These are phyloP conservation scores for Fusarium oligoseptatum DNA, from an alignment of 2,329 filamentous ascomycete genomes.

Conservation along the genomic window DNA sequence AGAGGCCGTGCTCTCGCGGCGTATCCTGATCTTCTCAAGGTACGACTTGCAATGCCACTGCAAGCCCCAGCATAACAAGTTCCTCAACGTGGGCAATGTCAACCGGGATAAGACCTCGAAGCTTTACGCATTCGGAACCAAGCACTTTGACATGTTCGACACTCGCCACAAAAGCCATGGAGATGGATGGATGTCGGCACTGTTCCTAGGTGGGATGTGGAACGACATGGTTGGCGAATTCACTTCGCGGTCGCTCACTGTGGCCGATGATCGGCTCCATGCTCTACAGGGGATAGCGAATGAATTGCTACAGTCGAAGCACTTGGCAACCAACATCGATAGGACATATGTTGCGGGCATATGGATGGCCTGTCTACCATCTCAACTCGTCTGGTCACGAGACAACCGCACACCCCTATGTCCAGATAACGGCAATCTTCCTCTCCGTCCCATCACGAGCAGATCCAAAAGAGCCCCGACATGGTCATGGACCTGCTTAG, in stretches of 20 bases:
- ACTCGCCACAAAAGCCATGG: neutral
- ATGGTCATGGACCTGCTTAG: neutral
- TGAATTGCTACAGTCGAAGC: neutral
- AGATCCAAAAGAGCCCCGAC: neutral
- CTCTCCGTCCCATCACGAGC: neutral
- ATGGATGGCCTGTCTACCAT: slow-evolving; percentile 5
- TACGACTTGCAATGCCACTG: slow-evolving; percentile 3
- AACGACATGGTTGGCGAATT: neutral
- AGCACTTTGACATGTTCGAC: neutral
- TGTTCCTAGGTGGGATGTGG: neutral
- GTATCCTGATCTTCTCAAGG: neutral
- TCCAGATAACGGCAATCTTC: neutral
- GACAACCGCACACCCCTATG: neutral
- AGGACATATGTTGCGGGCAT: slow-evolving; percentile 3
- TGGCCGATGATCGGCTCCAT: neutral
- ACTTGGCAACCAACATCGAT: neutral
- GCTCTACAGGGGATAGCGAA: slow-evolving; percentile 5
- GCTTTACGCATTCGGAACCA: neutral
- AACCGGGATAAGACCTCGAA: neutral
- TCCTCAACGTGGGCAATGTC: neutral
- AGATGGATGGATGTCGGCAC: neutral
- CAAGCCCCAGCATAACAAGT: neutral
- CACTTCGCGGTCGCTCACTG: slow-evolving; percentile 1
- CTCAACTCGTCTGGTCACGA: neutral
- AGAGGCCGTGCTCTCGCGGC: neutral